phyloP scores from a whole-genome alignment of 2,329 filamentous ascomycete species.

The Fusarium sp. region DNA sequence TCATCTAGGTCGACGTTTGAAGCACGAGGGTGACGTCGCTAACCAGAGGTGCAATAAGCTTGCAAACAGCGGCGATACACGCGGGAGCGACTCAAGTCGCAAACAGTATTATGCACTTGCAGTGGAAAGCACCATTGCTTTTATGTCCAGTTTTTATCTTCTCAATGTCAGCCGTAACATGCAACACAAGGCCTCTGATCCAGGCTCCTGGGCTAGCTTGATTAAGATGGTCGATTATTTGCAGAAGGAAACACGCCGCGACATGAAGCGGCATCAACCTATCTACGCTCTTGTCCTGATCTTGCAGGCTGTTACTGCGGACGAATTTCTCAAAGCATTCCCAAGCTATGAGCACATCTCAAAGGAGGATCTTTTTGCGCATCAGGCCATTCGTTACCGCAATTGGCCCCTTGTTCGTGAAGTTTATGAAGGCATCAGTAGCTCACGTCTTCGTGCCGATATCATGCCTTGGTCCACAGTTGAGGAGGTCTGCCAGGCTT shows the following conservation, averaged over 20 bases:
- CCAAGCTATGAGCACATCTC: constrained; percentile 42
- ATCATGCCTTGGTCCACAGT: constrained; percentile 59
- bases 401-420: constrained; percentile 52
- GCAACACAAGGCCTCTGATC: constrained; percentile 59
- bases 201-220: constrained; percentile 58
- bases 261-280: constrained; percentile 53
- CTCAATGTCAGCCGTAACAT: constrained; percentile 60
- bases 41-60: constrained; percentile 51
- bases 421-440: constrained; percentile 48
- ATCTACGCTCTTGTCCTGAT: constrained; percentile 59
- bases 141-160: constrained; percentile 66
- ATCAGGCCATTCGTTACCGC: constrained; percentile 47
- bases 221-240: constrained; percentile 59
- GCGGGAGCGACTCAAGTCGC: constrained; percentile 51
- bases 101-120: constrained; percentile 59
- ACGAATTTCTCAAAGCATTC: constrained; percentile 59
- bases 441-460: constrained; percentile 49
- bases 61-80: constrained; percentile 42
- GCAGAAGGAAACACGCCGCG: constrained; percentile 55
- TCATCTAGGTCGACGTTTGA: constrained; percentile 62
- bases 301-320: constrained; percentile 59
- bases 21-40: constrained; percentile 65
- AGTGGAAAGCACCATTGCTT: constrained; percentile 65
- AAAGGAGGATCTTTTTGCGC: constrained; percentile 41
- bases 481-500: constrained; percentile 58